Evolutionary conservation across 2,329 filamentous ascomycete species (phyloP).

Genomic region (Lojkania enalia): DNA sequence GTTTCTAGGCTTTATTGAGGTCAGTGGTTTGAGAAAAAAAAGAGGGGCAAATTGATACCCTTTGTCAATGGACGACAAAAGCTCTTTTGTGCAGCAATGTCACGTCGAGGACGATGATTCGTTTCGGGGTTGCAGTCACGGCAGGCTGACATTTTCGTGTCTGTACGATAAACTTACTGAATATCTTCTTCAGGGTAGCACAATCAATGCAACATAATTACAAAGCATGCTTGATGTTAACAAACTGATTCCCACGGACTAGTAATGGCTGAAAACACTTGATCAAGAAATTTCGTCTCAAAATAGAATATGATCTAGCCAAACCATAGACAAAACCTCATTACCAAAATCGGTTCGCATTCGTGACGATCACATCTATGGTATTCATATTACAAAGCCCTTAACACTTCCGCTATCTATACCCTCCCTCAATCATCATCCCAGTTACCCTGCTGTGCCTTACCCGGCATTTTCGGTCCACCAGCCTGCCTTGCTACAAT

Average conservation of each 20-base stretch:
- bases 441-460: slow-evolving; percentile 76
- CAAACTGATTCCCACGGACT: too few species aligned
- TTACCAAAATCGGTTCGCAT: not conserved
- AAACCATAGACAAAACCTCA: not conserved
- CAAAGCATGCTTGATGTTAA: too few species aligned
- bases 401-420: not conserved
- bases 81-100: slow-evolving; percentile 3
- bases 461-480: slow-evolving; percentile 93
- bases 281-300: too few species aligned
- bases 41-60: slow-evolving; percentile 22
- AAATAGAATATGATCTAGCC: not conserved
- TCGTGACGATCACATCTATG: slow-evolving; percentile 10
- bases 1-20: not conserved
- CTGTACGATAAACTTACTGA: too few species aligned
- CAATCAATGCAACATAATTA: too few species aligned
- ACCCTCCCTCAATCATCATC: slow-evolving; percentile 53
- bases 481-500: slow-evolving; percentile 97
- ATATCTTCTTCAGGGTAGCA: too few species aligned
- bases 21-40: not conserved
- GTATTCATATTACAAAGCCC: slow-evolving; percentile 18
- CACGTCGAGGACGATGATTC: too few species aligned
- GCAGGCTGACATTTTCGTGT: too few species aligned
- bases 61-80: slow-evolving; percentile 6
- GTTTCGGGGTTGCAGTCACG: too few species aligned
- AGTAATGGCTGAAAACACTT: too few species aligned